Evolutionary conservation across 129 eudicot genomes (phyloP).

Genomic region (Flaveria robusta): DNA sequence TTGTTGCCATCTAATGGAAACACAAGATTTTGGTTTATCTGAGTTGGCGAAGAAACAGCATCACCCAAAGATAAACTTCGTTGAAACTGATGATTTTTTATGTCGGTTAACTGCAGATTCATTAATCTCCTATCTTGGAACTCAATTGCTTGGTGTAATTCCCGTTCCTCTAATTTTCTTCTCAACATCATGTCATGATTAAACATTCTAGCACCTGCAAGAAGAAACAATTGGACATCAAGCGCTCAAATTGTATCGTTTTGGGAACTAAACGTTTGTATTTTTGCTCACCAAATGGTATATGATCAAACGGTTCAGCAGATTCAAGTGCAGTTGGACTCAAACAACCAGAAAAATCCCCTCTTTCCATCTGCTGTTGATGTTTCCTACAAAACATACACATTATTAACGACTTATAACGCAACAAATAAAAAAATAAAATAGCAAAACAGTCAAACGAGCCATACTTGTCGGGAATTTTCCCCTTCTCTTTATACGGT

Average conservation of each 20-base stretch:
- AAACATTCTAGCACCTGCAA: slow-evolving; percentile 74
- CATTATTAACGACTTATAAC: not conserved
- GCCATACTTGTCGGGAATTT: slow-evolving; percentile 80
- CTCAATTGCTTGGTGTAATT: slow-evolving; percentile 83
- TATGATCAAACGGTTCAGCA: slow-evolving; percentile 66
- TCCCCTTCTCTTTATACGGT: slow-evolving; percentile 97
- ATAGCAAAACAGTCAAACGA: not conserved
- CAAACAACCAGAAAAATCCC: slow-evolving; percentile 60
- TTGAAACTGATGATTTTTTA: slow-evolving; percentile 57
- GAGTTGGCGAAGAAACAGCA: slow-evolving; percentile 47
- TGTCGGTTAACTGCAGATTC: slow-evolving; percentile 65
- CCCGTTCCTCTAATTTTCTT: slow-evolving; percentile 79
- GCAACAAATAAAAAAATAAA: not conserved
- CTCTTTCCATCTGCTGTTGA: slow-evolving; percentile 67
- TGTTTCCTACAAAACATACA: slow-evolving; percentile 54
- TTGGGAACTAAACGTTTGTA: not conserved
- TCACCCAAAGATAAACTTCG: slow-evolving; percentile 40
- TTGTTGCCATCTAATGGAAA: slow-evolving; percentile 34
- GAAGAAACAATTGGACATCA: not conserved
- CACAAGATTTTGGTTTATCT: slow-evolving; percentile 32
- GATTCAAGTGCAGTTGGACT: slow-evolving; percentile 81
- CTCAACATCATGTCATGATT: slow-evolving; percentile 68
- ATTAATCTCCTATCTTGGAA: slow-evolving; percentile 72
- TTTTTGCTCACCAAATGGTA: slow-evolving; percentile 54
- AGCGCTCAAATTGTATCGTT: not conserved